These are phyloP conservation scores for Cronartium quercuum DNA, from an alignment of 1,284 basidiomycete species.

Conservation along the genomic window DNA sequence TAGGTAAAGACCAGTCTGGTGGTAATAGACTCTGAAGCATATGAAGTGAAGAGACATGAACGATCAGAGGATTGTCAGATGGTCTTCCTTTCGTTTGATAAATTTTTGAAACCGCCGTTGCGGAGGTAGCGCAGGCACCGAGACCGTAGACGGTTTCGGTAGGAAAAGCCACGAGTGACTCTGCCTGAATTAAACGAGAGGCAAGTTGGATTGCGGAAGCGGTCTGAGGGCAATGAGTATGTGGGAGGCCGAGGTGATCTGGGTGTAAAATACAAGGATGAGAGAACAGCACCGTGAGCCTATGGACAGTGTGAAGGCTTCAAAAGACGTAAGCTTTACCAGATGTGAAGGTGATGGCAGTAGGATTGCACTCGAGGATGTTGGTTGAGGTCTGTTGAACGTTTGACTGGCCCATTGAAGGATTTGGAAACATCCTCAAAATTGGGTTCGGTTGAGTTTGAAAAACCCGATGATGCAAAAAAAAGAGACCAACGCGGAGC, in stretches of 20 bases:
- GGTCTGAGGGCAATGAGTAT: constrained; percentile 6
- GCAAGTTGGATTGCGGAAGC: constrained; percentile 44
- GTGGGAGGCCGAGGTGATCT: not conserved
- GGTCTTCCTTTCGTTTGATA: constrained; percentile 89
- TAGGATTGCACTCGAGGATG: constrained; percentile 3
- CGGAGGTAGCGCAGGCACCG: constrained; percentile 70
- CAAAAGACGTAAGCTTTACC: not conserved
- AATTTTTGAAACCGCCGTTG: constrained; percentile 66
- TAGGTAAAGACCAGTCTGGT: constrained; percentile 41
- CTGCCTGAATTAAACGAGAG: constrained; percentile 43
- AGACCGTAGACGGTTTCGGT: constrained; percentile 99
- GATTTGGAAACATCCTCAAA: too few relatives aligned
- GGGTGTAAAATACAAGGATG: not conserved
- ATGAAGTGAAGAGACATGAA: constrained; percentile 77
- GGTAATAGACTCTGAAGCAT: constrained; percentile 74
- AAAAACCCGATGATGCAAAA: too few relatives aligned
- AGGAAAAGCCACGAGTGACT: constrained; percentile 70
- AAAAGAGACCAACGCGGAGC: too few relatives aligned
- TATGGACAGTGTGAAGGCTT: not conserved
- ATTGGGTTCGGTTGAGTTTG: too few relatives aligned
- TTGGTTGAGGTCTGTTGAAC: not conserved
- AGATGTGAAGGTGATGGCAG: constrained; percentile 1
- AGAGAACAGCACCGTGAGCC: not conserved
- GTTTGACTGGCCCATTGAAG: too few relatives aligned
- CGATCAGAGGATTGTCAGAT: constrained; percentile 93